Percentiles rank a stretch among this genome's conserved stretches.
Conservation (phyloP, 345 rosid species). For the Combretum micranthum region DNA sequence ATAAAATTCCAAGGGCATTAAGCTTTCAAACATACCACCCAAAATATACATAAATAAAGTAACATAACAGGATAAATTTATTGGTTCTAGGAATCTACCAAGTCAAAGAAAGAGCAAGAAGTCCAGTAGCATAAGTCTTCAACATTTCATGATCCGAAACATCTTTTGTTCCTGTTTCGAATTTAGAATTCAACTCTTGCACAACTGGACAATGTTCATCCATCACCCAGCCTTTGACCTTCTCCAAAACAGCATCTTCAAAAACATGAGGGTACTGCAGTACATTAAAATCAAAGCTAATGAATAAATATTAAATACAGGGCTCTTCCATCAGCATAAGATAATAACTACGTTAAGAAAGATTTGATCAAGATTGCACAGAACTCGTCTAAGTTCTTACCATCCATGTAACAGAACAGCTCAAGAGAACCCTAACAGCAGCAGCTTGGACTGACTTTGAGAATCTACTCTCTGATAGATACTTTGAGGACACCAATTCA, state of each 20-base stretch:
- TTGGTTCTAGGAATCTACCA: conserved; percentile 33
- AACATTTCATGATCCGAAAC: conserved; percentile 81
- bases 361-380: conserved; percentile 1
- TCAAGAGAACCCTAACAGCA: conserved; percentile 70
- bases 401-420: conserved; percentile 75
- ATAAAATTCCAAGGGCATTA: too few relatives aligned
- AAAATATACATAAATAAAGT: conserved; percentile 2
- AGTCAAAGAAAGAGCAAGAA: conserved; percentile 78
- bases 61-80: neutral
- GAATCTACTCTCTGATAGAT: conserved; percentile 67
- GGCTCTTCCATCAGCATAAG: neutral
- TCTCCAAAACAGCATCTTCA: conserved; percentile 73
- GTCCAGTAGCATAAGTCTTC: conserved; percentile 83
- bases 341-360: neutral
- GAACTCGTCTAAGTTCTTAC: conserved; percentile 26
- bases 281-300: conserved; percentile 5
- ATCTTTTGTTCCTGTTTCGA: conserved; percentile 41
- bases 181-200: conserved; percentile 33
- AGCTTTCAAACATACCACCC: neutral
- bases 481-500: conserved; percentile 83
- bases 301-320: conserved; percentile 4
- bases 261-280: conserved; percentile 83
- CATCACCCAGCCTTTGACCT: conserved; percentile 80
- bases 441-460: conserved; percentile 78
- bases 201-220: conserved; percentile 61